Base-by-base conservation (phyloP, 257 asterid genomes). In the Gentiana dahurica region DNA sequence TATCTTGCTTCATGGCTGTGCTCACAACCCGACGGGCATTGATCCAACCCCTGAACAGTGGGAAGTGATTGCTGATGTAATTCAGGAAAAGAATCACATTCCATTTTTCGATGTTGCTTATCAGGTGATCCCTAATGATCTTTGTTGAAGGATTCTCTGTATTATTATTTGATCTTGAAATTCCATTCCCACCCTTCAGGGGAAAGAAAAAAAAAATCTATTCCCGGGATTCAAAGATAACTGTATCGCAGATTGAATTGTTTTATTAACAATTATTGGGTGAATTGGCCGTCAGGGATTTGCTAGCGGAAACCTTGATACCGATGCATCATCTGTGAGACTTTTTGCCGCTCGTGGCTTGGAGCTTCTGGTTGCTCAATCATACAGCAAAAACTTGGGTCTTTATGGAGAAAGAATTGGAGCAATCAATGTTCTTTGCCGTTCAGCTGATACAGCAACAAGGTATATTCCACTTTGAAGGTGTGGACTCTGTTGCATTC, bases 51-150 rank as follows among this genome's bases (percentile, higher is more conserved):
- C 84, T 55, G 83, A 79, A 58, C 96, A 91, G 64, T 91, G 98
- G 98, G 83, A 81, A 76, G 77, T 54, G 59, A 82, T 91, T 63
- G 96, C 96, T 61, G 94, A 87, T 75, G 77, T 79, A 63, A 85
- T 91, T 70, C 92, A 87, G 76, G 96, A 91, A 68, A 91, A 91
- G 81, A 82, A 79, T 60, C 96, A 81, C 61, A 76, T 82, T 70
- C 96, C 98, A 53, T 91, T 91, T 82, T 91, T 91, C 73, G 98
- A 91, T 73, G 98, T 91, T 63, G 98, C 98, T 65, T 91, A 91
- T 81, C 98, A 91, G 96, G 98, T 90, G 73, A 47, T 56, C 37
- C 52, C 34, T 61, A 43, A n/a, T 55, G 13, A n/a, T 35, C 71
- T 33, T 7, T 15, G 8, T 41, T 41, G 2, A 41, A 10, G 46